Evolutionary conservation across 306 rosid species (phyloP), one percentile per base, ranked within the genome.

Genomic region (Astragalus glycyphyllos): DNA sequence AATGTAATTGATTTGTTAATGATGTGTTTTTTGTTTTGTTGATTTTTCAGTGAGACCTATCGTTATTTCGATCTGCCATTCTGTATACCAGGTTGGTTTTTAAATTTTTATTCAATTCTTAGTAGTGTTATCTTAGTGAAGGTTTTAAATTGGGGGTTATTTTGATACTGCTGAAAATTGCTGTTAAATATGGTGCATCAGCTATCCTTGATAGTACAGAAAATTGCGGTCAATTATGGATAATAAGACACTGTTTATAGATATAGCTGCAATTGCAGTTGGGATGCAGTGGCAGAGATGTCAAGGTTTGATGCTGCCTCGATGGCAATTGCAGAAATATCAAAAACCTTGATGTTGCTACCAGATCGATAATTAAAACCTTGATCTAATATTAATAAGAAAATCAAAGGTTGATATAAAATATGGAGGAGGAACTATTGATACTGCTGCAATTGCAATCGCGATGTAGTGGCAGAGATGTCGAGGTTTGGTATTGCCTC

Each of bases 21-120:
- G 15, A 41, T 41, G 13, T 40, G 23, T 66, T 13, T 35, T 58
- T 34, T 67, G 7, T 37, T 42, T n/a, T 34, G 17, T 35, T 9
- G 34, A 41, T 44, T 58, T 9, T 57, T 11, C 82, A 81, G 85
- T 13, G 85, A 81, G 53, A 81, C 85, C 8, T 81, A 81, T 65
- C 91, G 93, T 13, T 93, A 86, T 55, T 90, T 82, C 74, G 97
- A 90, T 72, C 91, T 90, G 15, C 90, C 97, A 29, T 90, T 90
- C 82, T 93, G 97, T 77, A 12, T 65, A 0, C 88, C 79, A 85
- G 97, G 97, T 92, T 79, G 35, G 92, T 57, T 42, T 55, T 42
- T 14, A 8, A 8, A 26, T 26, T 26, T 26, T 26, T 5, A 5
- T 46, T 46, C 40, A 6, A 13, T 72, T 60, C 5, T 38, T 38